A percentile compares a stretch with the other conserved stretches of the same genome.
Evolutionary conservation across 2,329 filamentous ascomycete species (phyloP).

Genomic region (Juglanconis oblonga): DNA sequence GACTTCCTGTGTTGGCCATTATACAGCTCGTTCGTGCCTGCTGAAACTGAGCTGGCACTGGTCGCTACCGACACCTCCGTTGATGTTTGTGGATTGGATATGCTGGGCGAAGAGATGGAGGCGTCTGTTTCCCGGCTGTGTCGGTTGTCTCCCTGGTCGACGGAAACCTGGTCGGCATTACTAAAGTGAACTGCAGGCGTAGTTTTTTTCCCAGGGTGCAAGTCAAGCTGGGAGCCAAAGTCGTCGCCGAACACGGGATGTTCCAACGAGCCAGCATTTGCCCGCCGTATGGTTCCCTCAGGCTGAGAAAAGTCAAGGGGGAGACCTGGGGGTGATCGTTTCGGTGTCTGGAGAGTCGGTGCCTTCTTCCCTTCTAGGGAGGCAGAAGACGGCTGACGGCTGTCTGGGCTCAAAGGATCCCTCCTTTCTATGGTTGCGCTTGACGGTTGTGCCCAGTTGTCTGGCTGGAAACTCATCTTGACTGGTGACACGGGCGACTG

Average conservation of each 20-base stretch:
- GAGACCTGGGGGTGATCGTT: conserved; percentile 37
- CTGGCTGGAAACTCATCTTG: conserved; percentile 50
- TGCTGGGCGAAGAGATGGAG: conserved; percentile 47
- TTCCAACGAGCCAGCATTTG: conserved; percentile 4
- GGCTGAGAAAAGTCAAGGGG: conserved; percentile 20
- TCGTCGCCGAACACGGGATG: neutral
- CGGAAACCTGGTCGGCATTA: conserved; percentile 31
- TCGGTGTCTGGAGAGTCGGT: conserved; percentile 32
- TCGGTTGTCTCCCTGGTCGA: conserved; percentile 38
- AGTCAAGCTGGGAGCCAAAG: conserved; percentile 18
- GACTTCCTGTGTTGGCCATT: conserved; percentile 37
- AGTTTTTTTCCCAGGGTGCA: conserved; percentile 23
- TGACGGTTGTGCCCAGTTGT: conserved; percentile 51
- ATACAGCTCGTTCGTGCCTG: conserved; percentile 43
- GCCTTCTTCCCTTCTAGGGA: conserved; percentile 30
- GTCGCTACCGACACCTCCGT: conserved; percentile 52
- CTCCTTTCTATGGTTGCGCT: conserved; percentile 48
- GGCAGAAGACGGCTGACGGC: conserved; percentile 1
- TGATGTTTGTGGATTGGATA: conserved; percentile 46
- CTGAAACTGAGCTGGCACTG: conserved; percentile 53
- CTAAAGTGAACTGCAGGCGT: neutral
- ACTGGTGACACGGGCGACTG: conserved; percentile 55
- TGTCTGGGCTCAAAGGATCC: conserved; percentile 9
- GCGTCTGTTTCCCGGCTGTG: conserved; percentile 53
- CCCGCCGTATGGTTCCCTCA: conserved; percentile 9